These are phyloP conservation scores for Myxozyma lipomycoides DNA, from an alignment of 805 yeast genomes.

Conservation along the genomic window DNA sequence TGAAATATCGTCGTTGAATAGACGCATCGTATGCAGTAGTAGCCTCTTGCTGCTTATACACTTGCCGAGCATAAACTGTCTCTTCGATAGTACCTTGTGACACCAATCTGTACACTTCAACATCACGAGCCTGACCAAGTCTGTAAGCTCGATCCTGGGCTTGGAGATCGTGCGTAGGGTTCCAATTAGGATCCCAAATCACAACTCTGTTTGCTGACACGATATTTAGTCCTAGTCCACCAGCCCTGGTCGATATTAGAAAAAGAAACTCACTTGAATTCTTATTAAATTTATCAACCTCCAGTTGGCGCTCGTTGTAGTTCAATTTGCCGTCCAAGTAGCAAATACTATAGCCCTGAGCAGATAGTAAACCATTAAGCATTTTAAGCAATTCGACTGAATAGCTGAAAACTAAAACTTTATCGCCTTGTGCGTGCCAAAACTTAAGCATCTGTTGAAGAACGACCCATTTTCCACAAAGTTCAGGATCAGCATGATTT, in stretches of 20 bases:
- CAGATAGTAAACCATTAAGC: conserved; percentile 11
- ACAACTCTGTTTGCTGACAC: conserved; percentile 25
- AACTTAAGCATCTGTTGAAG: conserved; percentile 6
- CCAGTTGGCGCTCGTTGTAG: conserved; percentile 14
- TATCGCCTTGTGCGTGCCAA: conserved; percentile 15
- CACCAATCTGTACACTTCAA: conserved; percentile 22
- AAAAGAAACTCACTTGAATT: conserved; percentile 15
- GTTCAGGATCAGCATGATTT: conserved; percentile 20
- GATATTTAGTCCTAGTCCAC: conserved; percentile 23
- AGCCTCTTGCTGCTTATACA: conserved; percentile 27
- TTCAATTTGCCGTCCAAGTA: conserved; percentile 17
- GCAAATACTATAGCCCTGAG: conserved; percentile 10
- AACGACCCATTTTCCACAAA: conserved; percentile 25
- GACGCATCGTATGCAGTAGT: conserved; percentile 23
- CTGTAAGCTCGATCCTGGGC: conserved; percentile 24
- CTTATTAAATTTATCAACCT: conserved; percentile 15
- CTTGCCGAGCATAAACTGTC: conserved; percentile 23
- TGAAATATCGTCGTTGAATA: conserved; percentile 20
- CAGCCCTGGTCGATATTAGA: conserved; percentile 22
- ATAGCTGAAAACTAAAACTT: conserved; percentile 22
- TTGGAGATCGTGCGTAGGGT: conserved; percentile 26
- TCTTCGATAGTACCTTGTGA: conserved; percentile 23
- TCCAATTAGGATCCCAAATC: conserved; percentile 24
- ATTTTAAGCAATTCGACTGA: conserved; percentile 17
- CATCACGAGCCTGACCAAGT: conserved; percentile 23